Evolutionary conservation across 106 monocot species (phyloP).

Genomic region (Allium cepa): DNA sequence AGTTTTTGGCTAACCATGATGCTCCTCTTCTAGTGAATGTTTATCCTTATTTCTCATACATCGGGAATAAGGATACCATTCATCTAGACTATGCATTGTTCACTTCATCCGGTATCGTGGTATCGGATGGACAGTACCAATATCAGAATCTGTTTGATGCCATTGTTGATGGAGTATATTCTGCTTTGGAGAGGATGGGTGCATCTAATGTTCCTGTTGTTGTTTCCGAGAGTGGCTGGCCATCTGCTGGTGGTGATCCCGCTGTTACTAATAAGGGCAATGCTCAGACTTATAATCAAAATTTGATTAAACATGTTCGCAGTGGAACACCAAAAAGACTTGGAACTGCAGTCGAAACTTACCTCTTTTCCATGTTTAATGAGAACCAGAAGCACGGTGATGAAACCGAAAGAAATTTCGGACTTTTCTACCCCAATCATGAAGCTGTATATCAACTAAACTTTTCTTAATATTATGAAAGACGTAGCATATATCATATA

Average conservation of each 20-base stretch:
- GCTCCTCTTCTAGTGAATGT: constrained; percentile 12
- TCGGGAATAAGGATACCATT: neutral
- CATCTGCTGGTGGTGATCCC: constrained; percentile 5
- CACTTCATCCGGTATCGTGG: neutral
- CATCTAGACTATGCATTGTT: neutral
- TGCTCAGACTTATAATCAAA: constrained; percentile 2
- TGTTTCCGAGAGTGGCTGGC: constrained; percentile 15
- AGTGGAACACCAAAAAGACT: constrained; percentile 8
- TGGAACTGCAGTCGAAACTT: constrained; percentile 4
- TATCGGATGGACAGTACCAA: neutral
- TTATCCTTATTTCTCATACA: constrained; percentile 6
- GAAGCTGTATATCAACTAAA: neutral
- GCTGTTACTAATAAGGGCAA: neutral
- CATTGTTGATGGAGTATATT: constrained; percentile 4
- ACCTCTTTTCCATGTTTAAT: constrained; percentile 6
- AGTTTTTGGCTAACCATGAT: neutral
- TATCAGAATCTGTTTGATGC: constrained; percentile 16
- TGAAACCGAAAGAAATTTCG: constrained; percentile 3
- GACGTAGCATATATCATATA: neutral
- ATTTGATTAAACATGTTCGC: constrained; percentile 3
- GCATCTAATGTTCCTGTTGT: neutral
- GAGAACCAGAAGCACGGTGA: constrained; percentile 5
- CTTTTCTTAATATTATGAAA: neutral
- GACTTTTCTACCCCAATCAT: constrained; percentile 8
- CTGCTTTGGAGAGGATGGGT: constrained; percentile 6